Evolutionary conservation across 495 filamentous ascomycete genomes (phyloP).

Genomic region (Hypoxylon subgilvum): DNA sequence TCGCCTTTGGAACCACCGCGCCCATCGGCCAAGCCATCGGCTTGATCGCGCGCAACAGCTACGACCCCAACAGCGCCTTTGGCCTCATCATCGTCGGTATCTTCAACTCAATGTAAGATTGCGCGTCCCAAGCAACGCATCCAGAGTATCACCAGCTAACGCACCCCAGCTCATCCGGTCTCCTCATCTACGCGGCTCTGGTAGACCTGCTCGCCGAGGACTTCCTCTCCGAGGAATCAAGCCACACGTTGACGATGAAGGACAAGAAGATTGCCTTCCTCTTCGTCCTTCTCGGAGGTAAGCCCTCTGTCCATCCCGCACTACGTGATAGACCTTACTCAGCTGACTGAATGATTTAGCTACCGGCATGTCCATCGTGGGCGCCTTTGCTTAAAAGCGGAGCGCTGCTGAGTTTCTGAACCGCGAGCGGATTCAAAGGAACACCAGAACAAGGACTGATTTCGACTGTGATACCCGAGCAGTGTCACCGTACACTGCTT

Average conservation of each 20-base stretch:
- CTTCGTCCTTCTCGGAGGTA: conserved; percentile 53
- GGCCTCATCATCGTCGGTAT: conserved; percentile 70
- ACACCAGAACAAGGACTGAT: background rate
- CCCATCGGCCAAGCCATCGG: conserved; percentile 68
- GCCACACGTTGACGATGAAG: conserved; percentile 50
- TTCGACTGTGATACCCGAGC: conserved; percentile 12
- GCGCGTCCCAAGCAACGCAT: background rate
- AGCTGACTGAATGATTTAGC: conserved; percentile 39
- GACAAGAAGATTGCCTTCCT: conserved; percentile 49
- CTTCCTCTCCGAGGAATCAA: conserved; percentile 64
- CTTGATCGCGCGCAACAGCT: conserved; percentile 60
- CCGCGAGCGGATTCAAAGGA: conserved; percentile 2
- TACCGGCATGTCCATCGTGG: conserved; percentile 69
- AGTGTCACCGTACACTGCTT: too few species aligned
- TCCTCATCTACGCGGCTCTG: conserved; percentile 66
- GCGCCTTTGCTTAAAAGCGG: conserved; percentile 53
- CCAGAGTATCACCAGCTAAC: conserved; percentile 7
- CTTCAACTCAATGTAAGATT: conserved; percentile 69
- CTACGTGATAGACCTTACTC: background rate
- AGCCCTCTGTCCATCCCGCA: background rate
- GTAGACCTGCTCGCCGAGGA: conserved; percentile 70
- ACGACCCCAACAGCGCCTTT: conserved; percentile 68
- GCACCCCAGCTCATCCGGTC: conserved; percentile 56
- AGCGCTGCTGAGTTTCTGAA: background rate
- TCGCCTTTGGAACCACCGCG: conserved; percentile 64